Percentiles rank a stretch among this genome's conserved stretches.
phyloP scores from a whole-genome alignment of 148 eudicot species.

The Rhododendron kiyosumense region DNA sequence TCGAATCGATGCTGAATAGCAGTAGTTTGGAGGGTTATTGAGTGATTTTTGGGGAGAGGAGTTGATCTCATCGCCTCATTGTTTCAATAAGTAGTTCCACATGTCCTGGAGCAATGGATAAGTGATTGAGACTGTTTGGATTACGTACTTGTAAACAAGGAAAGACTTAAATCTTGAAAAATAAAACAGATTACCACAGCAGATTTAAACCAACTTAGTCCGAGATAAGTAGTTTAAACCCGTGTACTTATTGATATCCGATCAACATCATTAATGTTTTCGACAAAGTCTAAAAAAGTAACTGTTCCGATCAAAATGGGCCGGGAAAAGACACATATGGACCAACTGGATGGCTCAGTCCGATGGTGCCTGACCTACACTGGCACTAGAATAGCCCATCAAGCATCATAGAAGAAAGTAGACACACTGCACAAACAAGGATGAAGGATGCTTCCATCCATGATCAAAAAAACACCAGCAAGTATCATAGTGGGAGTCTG shows the following conservation, averaged over 20 bases:
- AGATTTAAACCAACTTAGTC: no score
- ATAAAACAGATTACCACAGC: no score
- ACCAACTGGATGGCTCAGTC: background rate
- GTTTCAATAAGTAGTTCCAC: background rate
- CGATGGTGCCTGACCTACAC: background rate
- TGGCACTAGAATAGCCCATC: background rate
- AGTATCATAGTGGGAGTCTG: background rate
- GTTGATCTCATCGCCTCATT: background rate
- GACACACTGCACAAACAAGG: background rate
- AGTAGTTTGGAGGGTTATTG: background rate
- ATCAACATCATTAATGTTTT: background rate
- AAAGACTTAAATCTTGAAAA: background rate
- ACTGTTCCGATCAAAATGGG: background rate
- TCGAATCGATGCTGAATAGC: background rate
- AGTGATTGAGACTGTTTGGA: background rate
- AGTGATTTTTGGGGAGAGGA: background rate
- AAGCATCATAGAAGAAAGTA: background rate
- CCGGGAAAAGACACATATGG: background rate
- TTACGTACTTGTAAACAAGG: background rate
- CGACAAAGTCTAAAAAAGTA: background rate
- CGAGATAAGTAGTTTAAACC: no score
- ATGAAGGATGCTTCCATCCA: background rate
- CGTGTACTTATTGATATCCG: no score
- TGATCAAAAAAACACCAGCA: background rate
- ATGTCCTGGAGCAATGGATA: background rate